Conservation (phyloP, 305 asterid species). For the Plantago coronopus region DNA sequence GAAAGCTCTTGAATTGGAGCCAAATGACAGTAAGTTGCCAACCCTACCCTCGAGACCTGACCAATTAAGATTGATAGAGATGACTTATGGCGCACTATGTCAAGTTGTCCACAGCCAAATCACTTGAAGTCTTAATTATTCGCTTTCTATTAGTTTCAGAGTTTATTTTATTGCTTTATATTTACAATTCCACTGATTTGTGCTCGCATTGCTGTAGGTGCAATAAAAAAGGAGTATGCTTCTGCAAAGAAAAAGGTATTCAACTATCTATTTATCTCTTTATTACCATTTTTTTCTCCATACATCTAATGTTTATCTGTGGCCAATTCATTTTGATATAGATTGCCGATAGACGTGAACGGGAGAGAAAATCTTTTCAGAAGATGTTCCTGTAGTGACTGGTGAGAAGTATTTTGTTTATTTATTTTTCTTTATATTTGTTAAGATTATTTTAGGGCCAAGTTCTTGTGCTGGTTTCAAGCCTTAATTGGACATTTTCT, state of each 20-base stretch:
- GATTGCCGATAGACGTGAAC: conserved; percentile 66
- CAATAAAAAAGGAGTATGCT: conserved; percentile 67
- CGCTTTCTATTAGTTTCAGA: too few relatives aligned
- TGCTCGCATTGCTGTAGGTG: conserved; percentile 33
- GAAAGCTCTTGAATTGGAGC: conserved; percentile 85
- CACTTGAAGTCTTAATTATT: too few relatives aligned
- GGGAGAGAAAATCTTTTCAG: conserved; percentile 66
- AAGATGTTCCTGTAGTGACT: conserved; percentile 51
- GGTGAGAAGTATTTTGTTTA: conserved; percentile 21
- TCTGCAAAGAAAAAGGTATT: conserved; percentile 77
- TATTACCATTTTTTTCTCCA: conserved; percentile 5
- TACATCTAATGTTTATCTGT: conserved; percentile 5
- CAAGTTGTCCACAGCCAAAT: too few relatives aligned
- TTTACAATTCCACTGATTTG: background rate
- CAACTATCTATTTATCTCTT: background rate
- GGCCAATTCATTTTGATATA: conserved; percentile 20
- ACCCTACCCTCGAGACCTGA: background rate
- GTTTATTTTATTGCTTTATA: too few relatives aligned
- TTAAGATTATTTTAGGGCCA: too few relatives aligned
- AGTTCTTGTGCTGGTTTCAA: too few relatives aligned
- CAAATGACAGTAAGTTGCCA: conserved; percentile 70
- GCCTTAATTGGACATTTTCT: background rate
- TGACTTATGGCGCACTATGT: too few relatives aligned
- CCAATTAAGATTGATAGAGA: too few relatives aligned
- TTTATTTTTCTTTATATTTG: too few relatives aligned